Evolutionary conservation across 345 rosid species (phyloP).

Genomic region (Rubroshorea leprosula): DNA sequence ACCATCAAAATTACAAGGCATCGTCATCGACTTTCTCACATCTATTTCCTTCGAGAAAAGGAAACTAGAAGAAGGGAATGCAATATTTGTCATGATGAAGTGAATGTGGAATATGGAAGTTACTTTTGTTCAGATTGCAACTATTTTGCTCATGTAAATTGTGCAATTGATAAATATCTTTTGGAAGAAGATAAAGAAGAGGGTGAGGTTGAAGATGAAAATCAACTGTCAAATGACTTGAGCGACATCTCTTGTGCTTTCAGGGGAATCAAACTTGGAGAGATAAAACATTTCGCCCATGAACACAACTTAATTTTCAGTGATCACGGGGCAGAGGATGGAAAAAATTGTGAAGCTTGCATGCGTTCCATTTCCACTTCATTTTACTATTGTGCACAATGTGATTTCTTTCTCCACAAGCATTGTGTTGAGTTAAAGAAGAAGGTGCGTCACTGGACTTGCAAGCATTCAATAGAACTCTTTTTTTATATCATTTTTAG

Average conservation of each 20-base stretch:
- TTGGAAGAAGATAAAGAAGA: constrained; percentile 11
- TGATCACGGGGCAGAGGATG: neutral
- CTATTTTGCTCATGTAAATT: constrained; percentile 16
- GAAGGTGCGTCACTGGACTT: neutral
- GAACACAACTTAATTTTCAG: neutral
- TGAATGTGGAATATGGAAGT: constrained; percentile 12
- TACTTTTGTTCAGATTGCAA: constrained; percentile 15
- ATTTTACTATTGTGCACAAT: constrained; percentile 18
- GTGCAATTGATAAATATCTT: constrained; percentile 10
- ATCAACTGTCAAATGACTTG: neutral
- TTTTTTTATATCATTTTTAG: neutral
- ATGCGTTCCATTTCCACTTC: constrained; percentile 5
- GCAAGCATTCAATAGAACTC: neutral
- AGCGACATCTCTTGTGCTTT: no score
- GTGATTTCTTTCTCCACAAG: constrained; percentile 22
- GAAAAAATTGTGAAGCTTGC: constrained; percentile 15
- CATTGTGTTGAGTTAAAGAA: constrained; percentile 18
- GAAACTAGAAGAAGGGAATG: neutral
- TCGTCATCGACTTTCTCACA: constrained; percentile 4
- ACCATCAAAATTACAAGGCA: constrained; percentile 9
- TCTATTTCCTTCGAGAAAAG: neutral
- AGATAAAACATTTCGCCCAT: constrained; percentile 19
- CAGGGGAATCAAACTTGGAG: neutral
- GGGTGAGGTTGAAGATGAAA: constrained; percentile 1
- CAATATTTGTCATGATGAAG: constrained; percentile 6